Percentiles rank a stretch among this genome's conserved stretches.
Conservation (phyloP, 805 yeast species). For the Lipomyces spencermartinsiae region DNA sequence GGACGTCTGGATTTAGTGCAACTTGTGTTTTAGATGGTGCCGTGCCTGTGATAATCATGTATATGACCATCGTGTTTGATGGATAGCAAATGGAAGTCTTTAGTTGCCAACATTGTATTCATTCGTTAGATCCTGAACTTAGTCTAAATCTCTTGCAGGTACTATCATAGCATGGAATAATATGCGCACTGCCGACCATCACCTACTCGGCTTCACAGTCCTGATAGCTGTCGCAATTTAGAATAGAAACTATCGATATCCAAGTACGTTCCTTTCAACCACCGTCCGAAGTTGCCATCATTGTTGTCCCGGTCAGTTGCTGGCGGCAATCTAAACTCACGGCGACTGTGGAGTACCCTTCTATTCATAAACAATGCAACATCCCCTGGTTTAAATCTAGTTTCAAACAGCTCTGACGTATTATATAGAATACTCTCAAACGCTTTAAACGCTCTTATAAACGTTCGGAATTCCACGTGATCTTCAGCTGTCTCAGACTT, state of each 20-base stretch:
- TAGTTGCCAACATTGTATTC: background rate
- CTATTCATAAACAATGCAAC: slow-evolving; percentile 76
- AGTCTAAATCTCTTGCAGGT: background rate
- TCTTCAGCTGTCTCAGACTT: slow-evolving; percentile 48
- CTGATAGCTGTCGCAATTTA: slow-evolving; percentile 53
- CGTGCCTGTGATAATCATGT: background rate
- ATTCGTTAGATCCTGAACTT: background rate
- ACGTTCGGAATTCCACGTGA: slow-evolving; percentile 50
- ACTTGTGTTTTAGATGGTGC: background rate
- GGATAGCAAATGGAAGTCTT: background rate
- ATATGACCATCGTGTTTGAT: background rate
- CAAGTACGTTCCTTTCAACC: slow-evolving; percentile 78
- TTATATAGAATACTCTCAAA: slow-evolving; percentile 66
- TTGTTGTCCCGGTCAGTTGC: background rate
- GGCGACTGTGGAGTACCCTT: slow-evolving; percentile 71
- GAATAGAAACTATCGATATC: slow-evolving; percentile 75
- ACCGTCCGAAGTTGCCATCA: slow-evolving; percentile 53
- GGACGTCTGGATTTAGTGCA: slow-evolving; percentile 51
- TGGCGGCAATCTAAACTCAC: slow-evolving; percentile 45
- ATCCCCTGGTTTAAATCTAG: slow-evolving; percentile 62
- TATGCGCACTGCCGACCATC: background rate
- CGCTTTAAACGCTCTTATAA: slow-evolving; percentile 57
- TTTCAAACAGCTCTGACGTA: slow-evolving; percentile 59
- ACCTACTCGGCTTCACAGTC: slow-evolving; percentile 22
- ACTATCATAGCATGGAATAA: background rate